Percentiles rank a stretch among this genome's conserved stretches.
Conservation (phyloP, 352 stramenopile genomes). For the Aphanomyces cochlioides region DNA sequence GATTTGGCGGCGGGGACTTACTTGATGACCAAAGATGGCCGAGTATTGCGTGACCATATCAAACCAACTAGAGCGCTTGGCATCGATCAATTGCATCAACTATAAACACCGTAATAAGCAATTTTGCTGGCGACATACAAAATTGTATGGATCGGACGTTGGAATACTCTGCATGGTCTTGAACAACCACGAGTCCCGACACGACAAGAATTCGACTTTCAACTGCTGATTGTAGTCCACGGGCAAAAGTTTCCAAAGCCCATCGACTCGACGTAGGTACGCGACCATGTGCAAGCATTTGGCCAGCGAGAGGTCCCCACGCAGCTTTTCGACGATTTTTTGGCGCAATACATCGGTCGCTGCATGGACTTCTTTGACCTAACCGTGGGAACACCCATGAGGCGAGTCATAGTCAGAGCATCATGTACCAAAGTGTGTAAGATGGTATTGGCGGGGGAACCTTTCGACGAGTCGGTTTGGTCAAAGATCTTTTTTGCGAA, state of each 20-base stretch:
- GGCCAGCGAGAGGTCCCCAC: constrained; percentile 72
- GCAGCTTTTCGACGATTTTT: constrained; percentile 78
- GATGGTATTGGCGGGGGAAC: constrained; percentile 44
- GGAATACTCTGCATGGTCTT: constrained; percentile 56
- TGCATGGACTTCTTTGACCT: constrained; percentile 60
- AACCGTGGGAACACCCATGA: neutral
- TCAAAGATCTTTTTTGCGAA: constrained; percentile 63
- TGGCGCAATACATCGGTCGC: constrained; percentile 61
- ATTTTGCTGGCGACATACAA: constrained; percentile 38
- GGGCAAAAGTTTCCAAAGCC: constrained; percentile 38
- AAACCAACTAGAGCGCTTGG: constrained; percentile 87
- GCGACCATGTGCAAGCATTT: constrained; percentile 78
- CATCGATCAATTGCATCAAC: constrained; percentile 83
- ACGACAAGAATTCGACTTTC: constrained; percentile 81
- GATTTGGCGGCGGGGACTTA: constrained; percentile 21
- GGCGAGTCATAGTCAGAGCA: neutral
- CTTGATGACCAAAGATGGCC: constrained; percentile 83
- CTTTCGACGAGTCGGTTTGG: constrained; percentile 14
- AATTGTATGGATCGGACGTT: constrained; percentile 75
- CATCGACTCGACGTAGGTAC: constrained; percentile 71
- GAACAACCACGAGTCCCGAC: constrained; percentile 68
- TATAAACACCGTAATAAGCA: constrained; percentile 29
- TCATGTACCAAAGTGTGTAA: constrained; percentile 51
- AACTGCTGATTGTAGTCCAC: constrained; percentile 69
- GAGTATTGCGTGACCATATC: constrained; percentile 90